Conservation (phyloP, 1,284 basidiomycete genomes). For the Mycena sp. region DNA sequence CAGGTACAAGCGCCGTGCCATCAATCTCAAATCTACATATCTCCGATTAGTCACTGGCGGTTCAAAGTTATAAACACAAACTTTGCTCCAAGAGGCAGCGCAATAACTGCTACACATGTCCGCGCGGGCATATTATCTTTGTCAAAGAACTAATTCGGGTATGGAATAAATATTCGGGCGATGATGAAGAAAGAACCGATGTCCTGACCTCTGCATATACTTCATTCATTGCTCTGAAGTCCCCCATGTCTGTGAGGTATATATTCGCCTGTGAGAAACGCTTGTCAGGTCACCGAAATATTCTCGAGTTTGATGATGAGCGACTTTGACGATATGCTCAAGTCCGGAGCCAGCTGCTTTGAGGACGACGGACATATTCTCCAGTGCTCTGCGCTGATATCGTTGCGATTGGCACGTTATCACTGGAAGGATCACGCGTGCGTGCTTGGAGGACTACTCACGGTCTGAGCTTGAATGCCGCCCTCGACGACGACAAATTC, state of each 20-base stretch:
- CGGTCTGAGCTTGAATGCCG: slow-evolving; percentile 62
- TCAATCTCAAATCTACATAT: slow-evolving; percentile 64
- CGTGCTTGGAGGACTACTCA: slow-evolving; percentile 38
- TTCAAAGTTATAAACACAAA: not conserved
- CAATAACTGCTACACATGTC: slow-evolving; percentile 71
- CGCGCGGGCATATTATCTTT: slow-evolving; percentile 63
- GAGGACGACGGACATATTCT: slow-evolving; percentile 68
- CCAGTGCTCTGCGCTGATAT: slow-evolving; percentile 60
- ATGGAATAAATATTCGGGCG: not conserved
- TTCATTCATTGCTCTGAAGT: slow-evolving; percentile 64
- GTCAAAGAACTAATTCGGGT: slow-evolving; percentile 57
- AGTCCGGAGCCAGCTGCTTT: slow-evolving; percentile 67
- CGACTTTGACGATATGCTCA: slow-evolving; percentile 63
- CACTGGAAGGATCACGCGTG: too few relatives aligned
- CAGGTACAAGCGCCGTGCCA: slow-evolving; percentile 67
- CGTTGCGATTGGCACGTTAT: too few relatives aligned
- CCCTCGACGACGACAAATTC: slow-evolving; percentile 62
- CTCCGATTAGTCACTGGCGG: not conserved
- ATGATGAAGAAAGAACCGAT: not conserved
- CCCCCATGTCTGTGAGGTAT: slow-evolving; percentile 63
- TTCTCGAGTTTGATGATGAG: slow-evolving; percentile 30
- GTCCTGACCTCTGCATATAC: slow-evolving; percentile 56
- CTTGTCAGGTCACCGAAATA: not conserved
- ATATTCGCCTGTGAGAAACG: slow-evolving; percentile 50
- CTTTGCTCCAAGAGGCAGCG: slow-evolving; percentile 54